Percentiles rank a stretch among this genome's conserved stretches.
These are phyloP conservation scores for Podospora comata DNA, from an alignment of 495 filamentous ascomycete genomes.

Conservation along the genomic window DNA sequence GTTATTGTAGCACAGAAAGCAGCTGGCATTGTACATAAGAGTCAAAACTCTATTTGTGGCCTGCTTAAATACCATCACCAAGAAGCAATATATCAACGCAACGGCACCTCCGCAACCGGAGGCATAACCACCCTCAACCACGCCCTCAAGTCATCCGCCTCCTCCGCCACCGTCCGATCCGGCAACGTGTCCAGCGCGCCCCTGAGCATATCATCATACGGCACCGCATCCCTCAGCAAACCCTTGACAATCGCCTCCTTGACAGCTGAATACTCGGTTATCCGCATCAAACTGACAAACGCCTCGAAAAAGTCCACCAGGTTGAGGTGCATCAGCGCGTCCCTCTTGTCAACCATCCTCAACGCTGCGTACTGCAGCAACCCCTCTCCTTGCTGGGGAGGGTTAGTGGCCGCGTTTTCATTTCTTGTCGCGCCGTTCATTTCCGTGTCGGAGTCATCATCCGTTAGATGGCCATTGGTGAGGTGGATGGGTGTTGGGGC, in stretches of 20 bases:
- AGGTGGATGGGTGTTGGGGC: conserved; percentile 58
- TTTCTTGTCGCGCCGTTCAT: background rate
- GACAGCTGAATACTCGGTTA: conserved; percentile 38
- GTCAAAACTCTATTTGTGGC: background rate
- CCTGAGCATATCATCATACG: conserved; percentile 39
- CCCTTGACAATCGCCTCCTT: conserved; percentile 42
- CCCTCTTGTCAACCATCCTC: conserved; percentile 69
- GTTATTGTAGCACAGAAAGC: background rate
- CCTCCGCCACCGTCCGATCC: conserved; percentile 44
- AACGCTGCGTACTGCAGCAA: conserved; percentile 71
- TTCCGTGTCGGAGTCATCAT: background rate
- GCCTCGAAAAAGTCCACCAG: conserved; percentile 72
- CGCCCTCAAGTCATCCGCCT: conserved; percentile 38
- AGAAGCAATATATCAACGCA: conserved; percentile 17
- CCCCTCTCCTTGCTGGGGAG: conserved; percentile 38
- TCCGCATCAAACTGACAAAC: conserved; percentile 55
- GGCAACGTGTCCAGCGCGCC: conserved; percentile 42
- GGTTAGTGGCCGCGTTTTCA: conserved; percentile 9
- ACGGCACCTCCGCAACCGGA: conserved; percentile 15
- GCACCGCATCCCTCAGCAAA: conserved; percentile 39
- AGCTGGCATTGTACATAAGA: background rate
- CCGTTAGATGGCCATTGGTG: conserved; percentile 24
- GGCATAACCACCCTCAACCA: conserved; percentile 42
- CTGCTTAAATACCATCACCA: background rate
- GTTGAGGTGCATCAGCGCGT: conserved; percentile 76